These are phyloP conservation scores for Pyrenochaeta sp. DNA, from an alignment of 2,329 filamentous ascomycete genomes.

Conservation along the genomic window DNA sequence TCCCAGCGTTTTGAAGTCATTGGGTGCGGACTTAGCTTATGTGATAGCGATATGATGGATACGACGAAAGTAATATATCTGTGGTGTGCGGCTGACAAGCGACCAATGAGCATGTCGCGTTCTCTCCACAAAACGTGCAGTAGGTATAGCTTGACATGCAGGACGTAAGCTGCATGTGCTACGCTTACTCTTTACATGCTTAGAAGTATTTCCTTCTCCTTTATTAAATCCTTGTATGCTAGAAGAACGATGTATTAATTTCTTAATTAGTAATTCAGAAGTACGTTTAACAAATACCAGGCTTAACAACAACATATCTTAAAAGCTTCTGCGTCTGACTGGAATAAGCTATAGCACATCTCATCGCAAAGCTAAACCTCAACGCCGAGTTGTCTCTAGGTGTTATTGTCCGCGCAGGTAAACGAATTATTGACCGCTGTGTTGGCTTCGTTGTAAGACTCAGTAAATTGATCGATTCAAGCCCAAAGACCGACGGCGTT, in stretches of 20 bases:
- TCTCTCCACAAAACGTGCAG: neutral
- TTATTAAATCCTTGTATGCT: too few relatives aligned
- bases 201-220: too few relatives aligned
- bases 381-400: slow-evolving; percentile 5
- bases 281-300: too few relatives aligned
- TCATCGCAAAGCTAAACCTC: neutral
- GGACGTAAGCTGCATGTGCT: neutral
- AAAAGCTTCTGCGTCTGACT: too few relatives aligned
- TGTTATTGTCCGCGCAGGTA: slow-evolving; percentile 10
- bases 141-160: neutral
- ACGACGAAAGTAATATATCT: neutral
- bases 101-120: neutral
- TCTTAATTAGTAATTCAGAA: too few relatives aligned
- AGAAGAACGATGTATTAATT: too few relatives aligned
- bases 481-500: slow-evolving; percentile 1
- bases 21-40: neutral
- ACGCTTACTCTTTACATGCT: too few relatives aligned
- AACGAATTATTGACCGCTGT: slow-evolving; percentile 5
- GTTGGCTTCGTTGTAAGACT: slow-evolving; percentile 7
- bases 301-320: too few relatives aligned
- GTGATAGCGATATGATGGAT: neutral
- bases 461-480: slow-evolving; percentile 5
- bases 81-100: neutral
- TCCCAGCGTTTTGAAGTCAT: neutral
- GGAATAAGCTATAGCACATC: neutral